A percentile compares a stretch with the other conserved stretches of the same genome.
These are phyloP conservation scores for Debaryomyces hansenii DNA, from an alignment of 805 yeast genomes.

Conservation along the genomic window DNA sequence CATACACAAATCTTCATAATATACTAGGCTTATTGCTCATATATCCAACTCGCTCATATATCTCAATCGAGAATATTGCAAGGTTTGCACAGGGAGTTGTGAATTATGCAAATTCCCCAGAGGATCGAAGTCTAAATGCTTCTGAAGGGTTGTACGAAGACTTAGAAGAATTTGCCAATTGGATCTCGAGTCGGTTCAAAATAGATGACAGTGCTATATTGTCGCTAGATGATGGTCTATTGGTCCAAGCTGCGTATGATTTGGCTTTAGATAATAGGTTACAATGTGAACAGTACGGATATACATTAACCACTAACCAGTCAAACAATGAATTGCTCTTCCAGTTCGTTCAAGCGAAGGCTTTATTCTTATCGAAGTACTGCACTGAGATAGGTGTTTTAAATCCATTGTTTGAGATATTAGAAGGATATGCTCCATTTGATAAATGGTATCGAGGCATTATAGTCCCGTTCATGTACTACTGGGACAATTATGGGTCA, in stretches of 20 bases:
- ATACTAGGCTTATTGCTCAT: not conserved
- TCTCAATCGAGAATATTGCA: not conserved
- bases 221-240: not conserved
- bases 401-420: constrained; percentile 10
- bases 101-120: not conserved
- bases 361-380: constrained; percentile 18
- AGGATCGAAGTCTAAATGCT: not conserved
- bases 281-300: not conserved
- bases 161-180: constrained; percentile 1
- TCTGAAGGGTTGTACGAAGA: not conserved
- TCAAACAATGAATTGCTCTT: constrained; percentile 9
- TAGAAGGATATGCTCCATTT: constrained; percentile 16
- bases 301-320: not conserved
- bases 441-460: constrained; percentile 28
- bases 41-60: not conserved
- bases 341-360: constrained; percentile 19
- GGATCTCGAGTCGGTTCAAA: not conserved
- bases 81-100: not conserved
- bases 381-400: constrained; percentile 17
- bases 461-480: constrained; percentile 27
- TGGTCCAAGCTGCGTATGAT: not conserved
- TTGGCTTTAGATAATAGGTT: not conserved
- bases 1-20: not conserved
- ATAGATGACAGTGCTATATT: not conserved
- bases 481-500: constrained; percentile 25